phyloP scores from a whole-genome alignment of 108 stramenopile genomes.

The Fistulifera pelliculosa region DNA sequence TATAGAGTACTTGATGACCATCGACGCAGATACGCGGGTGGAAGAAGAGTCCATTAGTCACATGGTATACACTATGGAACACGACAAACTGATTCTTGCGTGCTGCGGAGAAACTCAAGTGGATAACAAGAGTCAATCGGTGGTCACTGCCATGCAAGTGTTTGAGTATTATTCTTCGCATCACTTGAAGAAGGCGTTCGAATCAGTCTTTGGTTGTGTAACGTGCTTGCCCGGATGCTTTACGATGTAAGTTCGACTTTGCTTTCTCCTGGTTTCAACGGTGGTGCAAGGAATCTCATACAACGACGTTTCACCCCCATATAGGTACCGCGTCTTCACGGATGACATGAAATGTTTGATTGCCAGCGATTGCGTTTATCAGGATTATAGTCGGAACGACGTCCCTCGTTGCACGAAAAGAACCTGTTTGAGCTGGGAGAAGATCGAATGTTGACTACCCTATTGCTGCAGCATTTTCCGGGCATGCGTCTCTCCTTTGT shows the following conservation, averaged over 20 bases:
- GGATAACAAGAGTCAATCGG: conserved; percentile 41
- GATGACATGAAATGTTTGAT: conserved; percentile 22
- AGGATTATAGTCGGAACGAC: conserved; percentile 43
- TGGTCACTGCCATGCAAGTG: conserved; percentile 53
- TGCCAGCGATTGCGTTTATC: conserved; percentile 30
- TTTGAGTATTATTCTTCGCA: conserved; percentile 20
- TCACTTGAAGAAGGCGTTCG: conserved; percentile 21
- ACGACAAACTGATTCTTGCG: conserved; percentile 35
- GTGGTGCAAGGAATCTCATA: too few species aligned
- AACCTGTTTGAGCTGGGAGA: conserved; percentile 50
- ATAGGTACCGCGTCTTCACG: conserved; percentile 22
- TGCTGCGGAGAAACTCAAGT: conserved; percentile 55
- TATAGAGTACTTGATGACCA: conserved; percentile 41
- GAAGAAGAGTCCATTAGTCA: conserved; percentile 30
- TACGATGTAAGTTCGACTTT: conserved; percentile 30
- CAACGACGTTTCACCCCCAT: too few species aligned
- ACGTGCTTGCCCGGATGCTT: conserved; percentile 55
- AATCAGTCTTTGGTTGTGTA: conserved; percentile 30
- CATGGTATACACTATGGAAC: conserved; percentile 40
- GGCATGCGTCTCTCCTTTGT: conserved; percentile 41
- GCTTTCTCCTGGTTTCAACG: too few species aligned
- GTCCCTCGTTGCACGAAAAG: conserved; percentile 47
- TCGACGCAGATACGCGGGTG: conserved; percentile 50
- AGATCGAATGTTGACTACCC: conserved; percentile 58
- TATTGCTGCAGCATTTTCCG: conserved; percentile 42